Percentiles rank a stretch among this genome's conserved stretches.
These are phyloP conservation scores for Spathaspora boniae DNA, from an alignment of 805 yeast species.

Conservation along the genomic window DNA sequence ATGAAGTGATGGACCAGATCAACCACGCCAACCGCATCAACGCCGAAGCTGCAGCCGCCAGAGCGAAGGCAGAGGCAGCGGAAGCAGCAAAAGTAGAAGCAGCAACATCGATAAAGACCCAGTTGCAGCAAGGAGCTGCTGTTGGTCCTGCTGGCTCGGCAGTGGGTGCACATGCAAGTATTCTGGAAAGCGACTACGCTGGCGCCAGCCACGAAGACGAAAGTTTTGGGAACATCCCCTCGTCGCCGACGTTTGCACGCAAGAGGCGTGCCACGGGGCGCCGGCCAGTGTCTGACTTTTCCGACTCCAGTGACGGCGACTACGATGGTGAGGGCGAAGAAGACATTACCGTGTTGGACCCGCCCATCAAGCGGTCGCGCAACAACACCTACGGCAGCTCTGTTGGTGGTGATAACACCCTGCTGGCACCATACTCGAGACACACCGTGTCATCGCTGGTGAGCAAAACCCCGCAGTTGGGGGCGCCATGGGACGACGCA, in stretches of 20 bases:
- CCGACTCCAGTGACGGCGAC: slow-evolving; percentile 14
- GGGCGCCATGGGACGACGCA: slow-evolving; percentile 4
- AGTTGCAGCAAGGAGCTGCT: neutral
- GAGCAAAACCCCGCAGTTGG: neutral
- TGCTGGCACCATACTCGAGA: neutral
- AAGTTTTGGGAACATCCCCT: slow-evolving; percentile 24
- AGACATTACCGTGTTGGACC: slow-evolving; percentile 13
- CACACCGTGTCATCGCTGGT: neutral
- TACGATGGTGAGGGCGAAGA: slow-evolving; percentile 17
- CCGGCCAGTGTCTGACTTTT: slow-evolving; percentile 11
- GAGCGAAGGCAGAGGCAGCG: slow-evolving; percentile 6
- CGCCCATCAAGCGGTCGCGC: slow-evolving; percentile 14
- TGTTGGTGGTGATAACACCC: neutral
- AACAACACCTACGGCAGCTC: neutral
- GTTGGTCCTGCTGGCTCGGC: neutral
- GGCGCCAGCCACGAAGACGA: neutral
- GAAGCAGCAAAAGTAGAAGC: neutral
- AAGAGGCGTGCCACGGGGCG: slow-evolving; percentile 9
- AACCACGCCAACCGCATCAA: slow-evolving; percentile 11
- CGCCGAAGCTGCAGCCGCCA: slow-evolving; percentile 8
- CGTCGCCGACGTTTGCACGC: slow-evolving; percentile 22
- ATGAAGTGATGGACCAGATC: slow-evolving; percentile 43
- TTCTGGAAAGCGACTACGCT: too few species aligned
- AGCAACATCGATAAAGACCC: neutral
- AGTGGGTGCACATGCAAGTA: too few species aligned